Conservation (phyloP, 331 rosid species). For the Quercus lobata region DNA sequence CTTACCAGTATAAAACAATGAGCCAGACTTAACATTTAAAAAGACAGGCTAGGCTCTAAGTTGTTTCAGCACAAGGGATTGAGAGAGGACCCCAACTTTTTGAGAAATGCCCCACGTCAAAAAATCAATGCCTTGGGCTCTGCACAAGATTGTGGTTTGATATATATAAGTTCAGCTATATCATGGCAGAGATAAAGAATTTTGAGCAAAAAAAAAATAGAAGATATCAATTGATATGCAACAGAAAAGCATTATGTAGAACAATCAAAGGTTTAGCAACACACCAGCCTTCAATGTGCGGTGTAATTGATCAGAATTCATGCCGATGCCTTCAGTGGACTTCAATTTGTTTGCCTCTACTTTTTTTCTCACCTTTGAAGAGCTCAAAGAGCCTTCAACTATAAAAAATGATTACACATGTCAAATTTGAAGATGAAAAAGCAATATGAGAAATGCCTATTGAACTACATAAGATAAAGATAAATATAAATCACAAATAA, state of each 20-base stretch:
- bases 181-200: not conserved
- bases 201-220: not conserved
- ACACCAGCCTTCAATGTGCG: slow-evolving; percentile 43
- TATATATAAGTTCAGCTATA: slow-evolving; percentile 5
- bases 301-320: slow-evolving; percentile 23
- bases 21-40: not conserved
- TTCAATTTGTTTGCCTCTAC: slow-evolving; percentile 38
- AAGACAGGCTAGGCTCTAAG: not conserved
- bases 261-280: slow-evolving; percentile 12
- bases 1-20: not conserved
- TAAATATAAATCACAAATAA: not conserved
- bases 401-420: not conserved
- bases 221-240: not conserved
- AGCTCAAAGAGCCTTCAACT: slow-evolving; percentile 89
- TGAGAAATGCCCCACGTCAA: slow-evolving; percentile 17
- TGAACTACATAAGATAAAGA: not conserved
- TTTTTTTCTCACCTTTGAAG: slow-evolving; percentile 46
- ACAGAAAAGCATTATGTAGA: slow-evolving; percentile 2
- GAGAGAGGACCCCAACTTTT: slow-evolving; percentile 1
- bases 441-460: not conserved
- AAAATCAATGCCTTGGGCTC: slow-evolving; percentile 32
- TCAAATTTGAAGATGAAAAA: not conserved
- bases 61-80: slow-evolving; percentile 8
- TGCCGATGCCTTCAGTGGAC: slow-evolving; percentile 15
- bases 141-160: slow-evolving; percentile 25